phyloP scores from a whole-genome alignment of 2,329 filamentous ascomycete species.

The Pyrenophora graminea region DNA sequence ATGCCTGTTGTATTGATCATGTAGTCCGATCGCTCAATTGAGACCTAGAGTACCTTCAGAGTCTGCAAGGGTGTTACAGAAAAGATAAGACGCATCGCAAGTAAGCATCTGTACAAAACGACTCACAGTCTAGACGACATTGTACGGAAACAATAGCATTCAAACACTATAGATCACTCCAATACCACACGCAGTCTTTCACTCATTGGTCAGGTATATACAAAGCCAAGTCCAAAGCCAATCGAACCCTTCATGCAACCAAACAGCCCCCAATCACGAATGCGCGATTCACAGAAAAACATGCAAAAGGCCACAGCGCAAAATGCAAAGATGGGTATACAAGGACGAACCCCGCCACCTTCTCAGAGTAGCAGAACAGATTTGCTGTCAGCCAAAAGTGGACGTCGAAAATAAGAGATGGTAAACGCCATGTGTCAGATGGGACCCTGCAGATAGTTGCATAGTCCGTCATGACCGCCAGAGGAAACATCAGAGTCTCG shows the following conservation, averaged over 20 bases:
- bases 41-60: too few relatives aligned
- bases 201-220: conserved; percentile 22
- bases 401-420: not conserved
- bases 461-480: not conserved
- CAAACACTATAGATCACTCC: conserved; percentile 3
- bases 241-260: not conserved
- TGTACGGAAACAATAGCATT: conserved; percentile 5
- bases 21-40: too few relatives aligned
- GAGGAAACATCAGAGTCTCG: not conserved
- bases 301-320: conserved; percentile 9
- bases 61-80: too few relatives aligned
- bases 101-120: not conserved
- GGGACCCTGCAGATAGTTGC: not conserved
- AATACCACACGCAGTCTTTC: not conserved
- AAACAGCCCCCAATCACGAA: conserved; percentile 1
- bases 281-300: not conserved
- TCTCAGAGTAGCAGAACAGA: conserved; percentile 19
- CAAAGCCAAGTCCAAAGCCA: conserved; percentile 13
- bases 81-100: too few relatives aligned
- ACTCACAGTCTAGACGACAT: not conserved
- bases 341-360: conserved; percentile 31
- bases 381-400: conserved; percentile 6
- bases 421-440: not conserved
- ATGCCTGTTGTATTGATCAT: too few relatives aligned
- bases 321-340: conserved; percentile 43